Evolutionary conservation across 495 filamentous ascomycete species (phyloP).

Genomic region (Cercophora scortea): DNA sequence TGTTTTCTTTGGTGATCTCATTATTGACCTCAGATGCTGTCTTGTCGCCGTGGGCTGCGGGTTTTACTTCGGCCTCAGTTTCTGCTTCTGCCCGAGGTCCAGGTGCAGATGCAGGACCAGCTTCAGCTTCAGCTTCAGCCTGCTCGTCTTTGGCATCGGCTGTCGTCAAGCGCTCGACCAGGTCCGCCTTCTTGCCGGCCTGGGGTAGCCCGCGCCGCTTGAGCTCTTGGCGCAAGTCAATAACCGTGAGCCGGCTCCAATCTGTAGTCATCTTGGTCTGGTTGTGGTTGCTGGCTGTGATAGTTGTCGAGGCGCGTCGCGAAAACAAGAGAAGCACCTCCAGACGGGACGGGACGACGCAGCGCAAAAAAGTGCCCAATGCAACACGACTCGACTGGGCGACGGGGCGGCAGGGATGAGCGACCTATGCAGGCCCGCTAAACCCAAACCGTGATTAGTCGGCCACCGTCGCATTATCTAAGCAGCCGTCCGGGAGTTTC

Average conservation of each 20-base stretch:
- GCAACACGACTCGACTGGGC: neutral
- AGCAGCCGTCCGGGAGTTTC: too few relatives aligned
- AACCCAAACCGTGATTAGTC: too few relatives aligned
- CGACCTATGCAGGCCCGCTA: too few relatives aligned
- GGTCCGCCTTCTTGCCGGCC: conserved; percentile 48
- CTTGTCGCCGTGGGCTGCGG: too few relatives aligned
- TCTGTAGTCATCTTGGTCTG: conserved; percentile 41
- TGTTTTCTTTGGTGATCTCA: too few relatives aligned
- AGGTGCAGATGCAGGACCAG: too few relatives aligned
- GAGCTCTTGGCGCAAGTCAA: conserved; percentile 50
- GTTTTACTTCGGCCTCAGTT: too few relatives aligned
- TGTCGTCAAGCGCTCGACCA: conserved; percentile 46
- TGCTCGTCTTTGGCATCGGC: conserved; percentile 13
- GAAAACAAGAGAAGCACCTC: conserved; percentile 1
- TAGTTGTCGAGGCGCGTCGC: conserved; percentile 4
- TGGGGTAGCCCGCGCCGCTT: conserved; percentile 47
- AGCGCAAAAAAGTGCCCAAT: conserved; percentile 1
- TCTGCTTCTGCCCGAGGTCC: too few relatives aligned
- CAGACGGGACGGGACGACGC: neutral
- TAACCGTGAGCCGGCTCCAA: conserved; percentile 50
- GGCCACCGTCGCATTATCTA: too few relatives aligned
- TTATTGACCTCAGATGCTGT: too few relatives aligned
- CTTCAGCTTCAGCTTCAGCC: conserved; percentile 3
- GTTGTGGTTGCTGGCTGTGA: neutral
- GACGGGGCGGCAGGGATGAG: too few relatives aligned